Conservation (phyloP, 2,329 filamentous ascomycete genomes). For the Aspergillus sp. region DNA sequence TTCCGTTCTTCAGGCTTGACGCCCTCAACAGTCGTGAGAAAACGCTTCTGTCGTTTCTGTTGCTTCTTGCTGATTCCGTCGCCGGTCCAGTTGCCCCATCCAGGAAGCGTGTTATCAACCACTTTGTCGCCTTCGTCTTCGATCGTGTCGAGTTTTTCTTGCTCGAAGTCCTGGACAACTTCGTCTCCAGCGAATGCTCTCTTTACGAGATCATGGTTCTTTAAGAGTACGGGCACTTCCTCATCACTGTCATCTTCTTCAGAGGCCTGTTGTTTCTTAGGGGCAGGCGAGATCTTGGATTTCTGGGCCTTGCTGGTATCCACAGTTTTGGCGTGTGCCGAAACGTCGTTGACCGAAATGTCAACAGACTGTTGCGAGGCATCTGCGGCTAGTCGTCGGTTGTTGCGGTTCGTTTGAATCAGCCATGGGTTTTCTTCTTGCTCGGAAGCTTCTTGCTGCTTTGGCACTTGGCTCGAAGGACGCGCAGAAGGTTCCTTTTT, state of each 20-base stretch:
- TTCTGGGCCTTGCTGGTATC: constrained; percentile 14
- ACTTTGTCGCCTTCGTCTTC: constrained; percentile 75
- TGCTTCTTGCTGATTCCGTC: constrained; percentile 67
- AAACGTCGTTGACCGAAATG: constrained; percentile 21
- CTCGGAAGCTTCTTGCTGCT: constrained; percentile 15
- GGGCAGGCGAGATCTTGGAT: constrained; percentile 11
- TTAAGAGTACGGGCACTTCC: constrained; percentile 35
- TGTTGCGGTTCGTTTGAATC: constrained; percentile 26
- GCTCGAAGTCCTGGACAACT: constrained; percentile 68
- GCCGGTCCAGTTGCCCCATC: constrained; percentile 90
- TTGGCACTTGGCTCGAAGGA: constrained; percentile 7
- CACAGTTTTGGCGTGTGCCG: constrained; percentile 7
- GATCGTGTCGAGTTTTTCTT: constrained; percentile 65
- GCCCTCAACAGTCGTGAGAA: constrained; percentile 50
- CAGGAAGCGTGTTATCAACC: constrained; percentile 75
- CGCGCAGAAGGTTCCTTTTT: constrained; percentile 11
- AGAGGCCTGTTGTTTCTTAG: constrained; percentile 28
- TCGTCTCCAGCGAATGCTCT: constrained; percentile 83
- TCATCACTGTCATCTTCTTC: constrained; percentile 37
- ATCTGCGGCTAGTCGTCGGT: constrained; percentile 20
- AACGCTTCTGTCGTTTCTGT: constrained; percentile 49
- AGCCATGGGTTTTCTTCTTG: constrained; percentile 34
- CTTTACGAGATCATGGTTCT: constrained; percentile 61
- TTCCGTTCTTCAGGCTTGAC: constrained; percentile 68
- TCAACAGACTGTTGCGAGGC: constrained; percentile 26